Base-by-base conservation (phyloP, 2,329 filamentous ascomycete genomes). In the Pseudogymnoascus sp. region DNA sequence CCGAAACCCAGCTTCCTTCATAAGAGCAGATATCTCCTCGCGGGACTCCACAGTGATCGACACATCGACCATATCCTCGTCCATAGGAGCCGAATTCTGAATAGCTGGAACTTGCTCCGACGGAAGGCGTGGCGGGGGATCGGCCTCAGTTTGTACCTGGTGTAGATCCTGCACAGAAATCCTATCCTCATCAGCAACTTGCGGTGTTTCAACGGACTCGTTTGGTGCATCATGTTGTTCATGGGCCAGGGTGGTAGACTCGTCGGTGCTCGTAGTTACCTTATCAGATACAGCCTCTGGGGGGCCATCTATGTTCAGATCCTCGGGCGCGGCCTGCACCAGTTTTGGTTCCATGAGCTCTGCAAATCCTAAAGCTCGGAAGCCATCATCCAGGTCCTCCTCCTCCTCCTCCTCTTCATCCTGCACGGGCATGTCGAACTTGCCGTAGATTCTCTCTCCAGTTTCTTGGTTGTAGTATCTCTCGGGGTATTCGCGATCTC, bases 341-440 rank as follows among this genome's bases (percentile, higher is more conserved):
- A 93, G 76, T 67, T 86, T 87, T 1, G 87, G 82, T 39, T 91
- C 86, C 37, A 85, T 80, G 70, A 94, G 78, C 21, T 90, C 86
- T 2, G 72, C 71, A 73, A 88, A 87, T 0, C 73, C 68, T 31
- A 92, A 63, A 5, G 78, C 78, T n/a, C 86, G 80, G 58, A 81
- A 77, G 0, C 88, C 88, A 64, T 87, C 80, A 62, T 87, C 82
- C 9, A 55, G n/a, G 4, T 55, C 45, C 59, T 78, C 75, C 2
- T 73, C 74, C 8, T 77, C 77, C 12, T 80, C 79, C 1, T 74
- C 76, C 0, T 82, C 82, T 10, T 83, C 84, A 9, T 84, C 83
- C 5, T 85, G 81, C 6, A 83, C 82, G 0, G 87, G 87, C 67
- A 86, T 85, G 68, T 95, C 90, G 66, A 95, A 94, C 63, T 86